Conservation (phyloP, 1,139 yeast species). For the Blastobotrys petasosporus region DNA sequence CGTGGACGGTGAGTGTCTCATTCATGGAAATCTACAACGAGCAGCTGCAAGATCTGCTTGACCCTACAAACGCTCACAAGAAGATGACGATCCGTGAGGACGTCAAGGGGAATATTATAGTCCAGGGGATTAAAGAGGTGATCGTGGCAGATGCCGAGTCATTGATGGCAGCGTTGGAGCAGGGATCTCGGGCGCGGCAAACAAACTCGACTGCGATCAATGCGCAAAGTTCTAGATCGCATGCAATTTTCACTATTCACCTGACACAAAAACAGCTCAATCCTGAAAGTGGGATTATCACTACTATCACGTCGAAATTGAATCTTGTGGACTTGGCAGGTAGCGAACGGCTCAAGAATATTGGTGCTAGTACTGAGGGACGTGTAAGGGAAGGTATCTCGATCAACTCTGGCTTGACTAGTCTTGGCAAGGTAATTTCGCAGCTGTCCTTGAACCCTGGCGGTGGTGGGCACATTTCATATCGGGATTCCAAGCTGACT, state of each 20-base stretch:
- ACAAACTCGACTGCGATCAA: conserved; percentile 28
- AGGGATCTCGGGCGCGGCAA: conserved; percentile 25
- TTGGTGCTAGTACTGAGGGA: conserved; percentile 50
- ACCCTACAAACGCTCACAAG: conserved; percentile 16
- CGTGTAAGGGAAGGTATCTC: conserved; percentile 56
- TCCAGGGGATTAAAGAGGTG: conserved; percentile 23
- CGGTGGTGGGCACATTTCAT: conserved; percentile 55
- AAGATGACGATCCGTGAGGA: conserved; percentile 24
- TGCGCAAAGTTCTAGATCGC: conserved; percentile 27
- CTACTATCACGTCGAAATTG: conserved; percentile 39
- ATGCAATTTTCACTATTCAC: conserved; percentile 27
- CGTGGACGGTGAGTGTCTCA: conserved; percentile 21
- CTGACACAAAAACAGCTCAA: conserved; percentile 21
- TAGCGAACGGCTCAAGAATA: conserved; percentile 66
- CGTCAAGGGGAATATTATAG: conserved; percentile 21
- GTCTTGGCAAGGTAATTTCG: conserved; percentile 78
- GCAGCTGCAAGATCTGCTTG: conserved; percentile 53
- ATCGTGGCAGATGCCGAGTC: conserved; percentile 19
- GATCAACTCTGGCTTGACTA: conserved; percentile 72
- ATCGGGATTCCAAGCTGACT: conserved; percentile 76
- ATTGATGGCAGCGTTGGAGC: conserved; percentile 19
- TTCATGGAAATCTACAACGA: conserved; percentile 66
- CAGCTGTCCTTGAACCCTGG: conserved; percentile 48
- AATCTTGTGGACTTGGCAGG: conserved; percentile 87
- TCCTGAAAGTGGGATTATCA: conserved; percentile 20